These are phyloP conservation scores for Ettlia oleoabundans DNA, from an alignment of 139 green algal species.

Conservation along the genomic window DNA sequence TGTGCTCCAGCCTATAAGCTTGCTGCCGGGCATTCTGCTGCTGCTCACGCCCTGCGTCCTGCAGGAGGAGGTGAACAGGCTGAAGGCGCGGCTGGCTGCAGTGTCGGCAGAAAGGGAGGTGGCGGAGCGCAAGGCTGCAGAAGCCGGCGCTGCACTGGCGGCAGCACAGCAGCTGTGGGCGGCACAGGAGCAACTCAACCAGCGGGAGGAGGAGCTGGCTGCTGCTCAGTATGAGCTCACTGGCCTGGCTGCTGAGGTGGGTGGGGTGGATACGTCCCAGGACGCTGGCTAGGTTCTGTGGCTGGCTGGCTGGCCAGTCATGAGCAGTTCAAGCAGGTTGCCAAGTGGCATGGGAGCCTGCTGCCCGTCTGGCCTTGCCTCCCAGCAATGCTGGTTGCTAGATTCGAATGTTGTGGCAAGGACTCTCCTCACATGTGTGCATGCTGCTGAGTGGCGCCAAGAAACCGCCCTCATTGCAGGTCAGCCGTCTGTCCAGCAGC, in stretches of 20 bases:
- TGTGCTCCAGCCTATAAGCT: too few relatives aligned
- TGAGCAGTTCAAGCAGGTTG: too few relatives aligned
- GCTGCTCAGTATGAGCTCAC: not conserved
- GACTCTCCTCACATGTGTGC: too few relatives aligned
- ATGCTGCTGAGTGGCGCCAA: too few relatives aligned
- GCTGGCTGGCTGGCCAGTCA: too few relatives aligned
- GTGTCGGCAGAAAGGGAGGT: not conserved
- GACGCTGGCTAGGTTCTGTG: too few relatives aligned
- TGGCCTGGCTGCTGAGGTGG: not conserved
- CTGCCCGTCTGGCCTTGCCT: too few relatives aligned
- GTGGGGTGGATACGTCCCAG: too few relatives aligned
- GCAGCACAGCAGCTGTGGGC: slow-evolving; percentile 11
- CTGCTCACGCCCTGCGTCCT: not conserved
- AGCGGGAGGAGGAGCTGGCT: slow-evolving; percentile 15
- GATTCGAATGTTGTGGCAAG: too few relatives aligned
- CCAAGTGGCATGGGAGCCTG: too few relatives aligned
- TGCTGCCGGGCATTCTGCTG: not conserved
- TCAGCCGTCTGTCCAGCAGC: not conserved
- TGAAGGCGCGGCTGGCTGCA: not conserved
- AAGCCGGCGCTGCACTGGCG: not conserved
- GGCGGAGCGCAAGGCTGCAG: not conserved
- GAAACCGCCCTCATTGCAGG: too few relatives aligned
- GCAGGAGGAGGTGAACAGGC: slow-evolving; percentile 14
- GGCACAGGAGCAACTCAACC: not conserved
- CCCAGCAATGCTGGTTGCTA: too few relatives aligned